These are phyloP conservation scores for Stipa capillata DNA, from an alignment of 176 grass and related monocot species.

Conservation along the genomic window DNA sequence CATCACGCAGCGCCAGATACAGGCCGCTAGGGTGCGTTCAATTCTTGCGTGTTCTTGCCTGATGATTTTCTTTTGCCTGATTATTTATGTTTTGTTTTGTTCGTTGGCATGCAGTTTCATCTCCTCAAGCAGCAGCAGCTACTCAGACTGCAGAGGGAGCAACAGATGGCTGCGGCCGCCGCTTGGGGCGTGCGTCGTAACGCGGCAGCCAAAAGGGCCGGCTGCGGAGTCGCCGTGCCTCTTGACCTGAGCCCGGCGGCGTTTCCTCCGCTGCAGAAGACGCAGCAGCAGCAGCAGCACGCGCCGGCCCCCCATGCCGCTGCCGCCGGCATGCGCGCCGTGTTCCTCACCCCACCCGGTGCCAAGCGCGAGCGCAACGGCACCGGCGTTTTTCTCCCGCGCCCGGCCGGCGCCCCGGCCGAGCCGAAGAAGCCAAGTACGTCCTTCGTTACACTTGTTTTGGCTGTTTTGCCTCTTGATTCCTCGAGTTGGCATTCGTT, in stretches of 20 bases:
- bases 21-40: conserved; percentile 50
- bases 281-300: conserved; percentile 21
- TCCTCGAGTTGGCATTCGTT: background rate
- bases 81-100: background rate
- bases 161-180: conserved; percentile 29
- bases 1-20: conserved; percentile 59
- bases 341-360: conserved; percentile 45
- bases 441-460: background rate
- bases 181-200: background rate
- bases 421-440: conserved; percentile 58
- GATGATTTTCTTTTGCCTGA: background rate
- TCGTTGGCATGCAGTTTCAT: conserved; percentile 33
- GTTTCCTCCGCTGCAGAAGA: conserved; percentile 49
- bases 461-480: background rate
- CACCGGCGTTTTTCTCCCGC: conserved; percentile 74
- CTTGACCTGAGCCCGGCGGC: conserved; percentile 34
- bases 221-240: background rate
- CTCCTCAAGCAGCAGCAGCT: conserved; percentile 71
- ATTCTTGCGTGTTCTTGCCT: background rate
- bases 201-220: background rate
- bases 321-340: conserved; percentile 39
- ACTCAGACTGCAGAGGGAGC: conserved; percentile 48
- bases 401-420: conserved; percentile 20
- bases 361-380: conserved; percentile 68
- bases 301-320: background rate